Evolutionary conservation across 306 rosid genomes (phyloP).

Genomic region (Pterocarpus santalinus): DNA sequence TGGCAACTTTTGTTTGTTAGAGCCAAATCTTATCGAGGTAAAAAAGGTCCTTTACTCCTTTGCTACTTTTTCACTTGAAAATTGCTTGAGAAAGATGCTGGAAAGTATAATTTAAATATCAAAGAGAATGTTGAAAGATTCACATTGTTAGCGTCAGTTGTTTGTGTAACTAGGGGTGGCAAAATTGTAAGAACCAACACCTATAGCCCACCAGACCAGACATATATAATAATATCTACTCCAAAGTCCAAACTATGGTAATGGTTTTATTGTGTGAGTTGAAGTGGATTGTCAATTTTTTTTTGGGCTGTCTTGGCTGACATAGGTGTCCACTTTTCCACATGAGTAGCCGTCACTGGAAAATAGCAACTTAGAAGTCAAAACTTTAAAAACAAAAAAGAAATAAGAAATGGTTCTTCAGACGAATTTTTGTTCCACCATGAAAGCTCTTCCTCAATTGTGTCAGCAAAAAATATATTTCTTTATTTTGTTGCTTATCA

Average conservation of each 20-base stretch:
- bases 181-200: neutral
- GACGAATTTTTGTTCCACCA: too few species aligned
- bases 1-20: neutral
- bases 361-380: neutral
- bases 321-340: neutral
- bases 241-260: neutral
- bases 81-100: neutral
- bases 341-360: neutral
- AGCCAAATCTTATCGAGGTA: neutral
- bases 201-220: neutral
- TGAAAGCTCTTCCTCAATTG: neutral
- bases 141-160: neutral
- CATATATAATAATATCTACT: neutral
- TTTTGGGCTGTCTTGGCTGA: neutral
- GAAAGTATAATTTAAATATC: too few species aligned
- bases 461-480: neutral
- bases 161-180: neutral
- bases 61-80: neutral
- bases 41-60: neutral
- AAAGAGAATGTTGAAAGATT: neutral
- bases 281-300: neutral
- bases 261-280: neutral
- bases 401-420: neutral
- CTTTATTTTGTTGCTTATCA: neutral
- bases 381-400: neutral